A percentile compares a stretch with the other conserved stretches of the same genome.
Evolutionary conservation across 768 basidiomycete species (phyloP).

Genomic region (Chalciporus chontae): DNA sequence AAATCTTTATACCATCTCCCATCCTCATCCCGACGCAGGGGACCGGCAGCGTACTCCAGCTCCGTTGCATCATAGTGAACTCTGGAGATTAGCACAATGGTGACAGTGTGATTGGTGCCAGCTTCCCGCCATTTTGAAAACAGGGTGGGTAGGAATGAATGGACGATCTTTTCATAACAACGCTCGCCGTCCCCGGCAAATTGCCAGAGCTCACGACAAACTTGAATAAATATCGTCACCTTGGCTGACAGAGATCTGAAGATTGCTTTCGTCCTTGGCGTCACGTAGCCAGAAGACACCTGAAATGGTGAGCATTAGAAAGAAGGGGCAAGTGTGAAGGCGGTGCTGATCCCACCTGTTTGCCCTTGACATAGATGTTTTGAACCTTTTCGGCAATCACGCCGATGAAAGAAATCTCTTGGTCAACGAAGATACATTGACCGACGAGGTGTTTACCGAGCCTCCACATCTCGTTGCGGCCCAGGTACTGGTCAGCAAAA

Average conservation of each 20-base stretch:
- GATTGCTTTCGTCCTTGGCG: slow-evolving; percentile 79
- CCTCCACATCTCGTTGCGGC: slow-evolving; percentile 96
- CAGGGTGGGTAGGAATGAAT: slow-evolving; percentile 90
- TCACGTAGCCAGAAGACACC: slow-evolving; percentile 82
- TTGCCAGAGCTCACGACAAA: slow-evolving; percentile 94
- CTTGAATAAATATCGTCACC: slow-evolving; percentile 92
- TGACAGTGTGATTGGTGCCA: slow-evolving; percentile 88
- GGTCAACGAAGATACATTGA: slow-evolving; percentile 77
- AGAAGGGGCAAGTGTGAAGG: background rate
- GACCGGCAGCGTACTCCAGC: slow-evolving; percentile 78
- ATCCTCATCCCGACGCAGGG: slow-evolving; percentile 70
- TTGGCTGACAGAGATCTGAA: slow-evolving; percentile 90
- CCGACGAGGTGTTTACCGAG: slow-evolving; percentile 78
- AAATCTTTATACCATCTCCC: slow-evolving; percentile 91
- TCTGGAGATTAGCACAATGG: slow-evolving; percentile 90
- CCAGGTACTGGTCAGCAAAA: slow-evolving; percentile 94
- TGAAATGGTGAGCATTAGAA: slow-evolving; percentile 25
- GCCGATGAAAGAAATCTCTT: slow-evolving; percentile 84
- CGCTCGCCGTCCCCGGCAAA: slow-evolving; percentile 96
- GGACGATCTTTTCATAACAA: slow-evolving; percentile 95
- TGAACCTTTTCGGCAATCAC: slow-evolving; percentile 80
- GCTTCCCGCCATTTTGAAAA: slow-evolving; percentile 82
- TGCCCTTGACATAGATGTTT: slow-evolving; percentile 66
- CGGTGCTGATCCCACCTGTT: slow-evolving; percentile 44
- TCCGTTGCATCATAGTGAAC: slow-evolving; percentile 85